Conservation (phyloP, 495 filamentous ascomycete genomes). For the Sordaria brevicollis region DNA sequence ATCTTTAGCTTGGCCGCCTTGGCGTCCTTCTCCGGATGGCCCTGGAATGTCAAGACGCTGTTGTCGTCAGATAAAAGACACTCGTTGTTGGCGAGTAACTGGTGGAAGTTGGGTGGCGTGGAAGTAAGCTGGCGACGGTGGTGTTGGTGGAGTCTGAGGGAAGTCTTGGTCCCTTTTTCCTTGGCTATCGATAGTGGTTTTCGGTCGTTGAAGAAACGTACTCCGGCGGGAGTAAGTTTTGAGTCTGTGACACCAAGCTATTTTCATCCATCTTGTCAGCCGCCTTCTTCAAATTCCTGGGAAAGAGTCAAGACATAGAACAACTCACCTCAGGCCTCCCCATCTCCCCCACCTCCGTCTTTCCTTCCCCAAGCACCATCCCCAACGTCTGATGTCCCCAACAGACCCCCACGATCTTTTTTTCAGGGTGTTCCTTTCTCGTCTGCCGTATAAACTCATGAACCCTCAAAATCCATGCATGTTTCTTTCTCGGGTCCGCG, state of each 20-base stretch:
- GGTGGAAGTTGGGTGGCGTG: conserved; percentile 20
- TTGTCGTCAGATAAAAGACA: conserved; percentile 29
- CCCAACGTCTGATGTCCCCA: conserved; percentile 41
- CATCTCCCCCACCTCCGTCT: conserved; percentile 28
- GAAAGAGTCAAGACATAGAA: neutral
- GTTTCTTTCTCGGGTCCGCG: conserved; percentile 31
- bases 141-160: conserved; percentile 30
- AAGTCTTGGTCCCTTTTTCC: neutral
- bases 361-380: conserved; percentile 29
- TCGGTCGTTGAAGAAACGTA: conserved; percentile 18
- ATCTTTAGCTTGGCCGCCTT: conserved; percentile 29
- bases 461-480: conserved; percentile 35
- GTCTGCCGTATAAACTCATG: conserved; percentile 31
- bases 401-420: conserved; percentile 37
- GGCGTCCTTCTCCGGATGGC: conserved; percentile 39
- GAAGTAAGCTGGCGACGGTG: conserved; percentile 30
- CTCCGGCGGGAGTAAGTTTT: conserved; percentile 25
- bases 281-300: neutral
- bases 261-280: neutral
- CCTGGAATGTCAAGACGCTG: conserved; percentile 37
- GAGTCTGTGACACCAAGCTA: conserved; percentile 32
- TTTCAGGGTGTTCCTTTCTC: conserved; percentile 23
- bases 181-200: neutral
- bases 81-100: conserved; percentile 29
- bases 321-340: conserved; percentile 25